Evolutionary conservation across 352 stramenopile species (phyloP).

Genomic region (Phytophthora citricola): DNA sequence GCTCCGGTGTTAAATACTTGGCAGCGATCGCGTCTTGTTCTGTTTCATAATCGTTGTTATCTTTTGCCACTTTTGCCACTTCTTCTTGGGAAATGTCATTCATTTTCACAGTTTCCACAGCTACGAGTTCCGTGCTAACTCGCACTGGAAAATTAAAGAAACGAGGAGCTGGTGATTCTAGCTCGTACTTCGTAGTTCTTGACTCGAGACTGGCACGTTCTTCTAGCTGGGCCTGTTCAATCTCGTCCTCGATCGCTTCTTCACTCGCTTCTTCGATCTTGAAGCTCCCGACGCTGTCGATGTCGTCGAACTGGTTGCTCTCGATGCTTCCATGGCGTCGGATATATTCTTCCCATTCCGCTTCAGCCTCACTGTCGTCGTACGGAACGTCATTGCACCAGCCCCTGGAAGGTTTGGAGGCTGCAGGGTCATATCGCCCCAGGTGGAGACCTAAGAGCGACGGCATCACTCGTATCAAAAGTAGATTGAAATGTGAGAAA

Average conservation of each 20-base stretch:
- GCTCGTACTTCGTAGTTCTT: not conserved
- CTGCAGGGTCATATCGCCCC: conserved; percentile 19
- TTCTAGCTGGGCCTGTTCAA: conserved; percentile 11
- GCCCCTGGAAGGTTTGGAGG: conserved; percentile 25
- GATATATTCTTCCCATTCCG: conserved; percentile 28
- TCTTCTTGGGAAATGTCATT: not conserved
- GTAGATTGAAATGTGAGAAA: conserved; percentile 28
- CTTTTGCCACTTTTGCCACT: not conserved
- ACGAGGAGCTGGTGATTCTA: not conserved
- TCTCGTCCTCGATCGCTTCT: conserved; percentile 32
- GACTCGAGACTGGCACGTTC: not conserved
- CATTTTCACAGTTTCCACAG: not conserved
- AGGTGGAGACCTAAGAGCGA: conserved; percentile 25
- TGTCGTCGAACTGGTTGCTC: conserved; percentile 25
- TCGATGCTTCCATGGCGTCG: conserved; percentile 10
- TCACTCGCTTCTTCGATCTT: conserved; percentile 30
- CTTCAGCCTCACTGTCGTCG: conserved; percentile 23
- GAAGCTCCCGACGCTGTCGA: conserved; percentile 20
- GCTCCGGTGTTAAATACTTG: conserved; percentile 3
- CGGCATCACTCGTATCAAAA: conserved; percentile 24
- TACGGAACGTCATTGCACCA: conserved; percentile 34
- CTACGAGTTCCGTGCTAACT: conserved; percentile 1
- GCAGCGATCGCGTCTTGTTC: not conserved
- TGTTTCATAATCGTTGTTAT: not conserved
- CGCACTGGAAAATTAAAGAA: conserved; percentile 11